Percentiles rank a stretch among this genome's conserved stretches.
Conservation (phyloP, 352 stramenopile species). For the Pythium sp. region DNA sequence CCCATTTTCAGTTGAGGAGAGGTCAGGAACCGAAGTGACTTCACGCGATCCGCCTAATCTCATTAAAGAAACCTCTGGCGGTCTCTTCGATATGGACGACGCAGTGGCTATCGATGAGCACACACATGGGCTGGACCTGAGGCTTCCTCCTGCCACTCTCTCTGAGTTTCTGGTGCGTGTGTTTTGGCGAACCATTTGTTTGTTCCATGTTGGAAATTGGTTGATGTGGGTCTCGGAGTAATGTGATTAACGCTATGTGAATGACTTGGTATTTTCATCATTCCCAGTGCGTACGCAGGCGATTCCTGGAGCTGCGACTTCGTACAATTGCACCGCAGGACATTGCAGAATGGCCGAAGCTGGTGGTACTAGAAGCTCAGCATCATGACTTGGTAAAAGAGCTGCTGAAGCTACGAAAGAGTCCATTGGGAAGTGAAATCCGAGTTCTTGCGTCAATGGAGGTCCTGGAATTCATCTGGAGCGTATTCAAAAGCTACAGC, state of each 20-base stretch:
- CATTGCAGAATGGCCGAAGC: not conserved
- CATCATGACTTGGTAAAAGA: not conserved
- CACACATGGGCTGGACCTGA: slow-evolving; percentile 5
- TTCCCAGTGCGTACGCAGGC: slow-evolving; percentile 1
- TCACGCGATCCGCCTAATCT: not conserved
- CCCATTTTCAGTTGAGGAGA: not conserved
- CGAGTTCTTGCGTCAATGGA: not conserved
- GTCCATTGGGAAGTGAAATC: not conserved
- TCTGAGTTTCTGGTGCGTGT: slow-evolving; percentile 13
- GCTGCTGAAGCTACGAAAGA: not conserved
- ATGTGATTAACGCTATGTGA: no score
- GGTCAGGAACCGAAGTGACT: no score
- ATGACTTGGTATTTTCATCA: no score
- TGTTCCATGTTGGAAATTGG: not conserved
- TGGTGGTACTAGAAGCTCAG: no score
- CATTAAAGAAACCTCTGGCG: not conserved
- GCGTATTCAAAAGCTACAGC: slow-evolving; percentile 1
- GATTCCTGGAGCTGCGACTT: not conserved
- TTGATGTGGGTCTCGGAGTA: no score
- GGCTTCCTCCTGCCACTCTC: slow-evolving; percentile 5
- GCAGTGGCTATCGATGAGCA: not conserved
- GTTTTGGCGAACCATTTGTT: not conserved
- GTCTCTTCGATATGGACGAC: not conserved
- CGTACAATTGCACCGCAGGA: not conserved
- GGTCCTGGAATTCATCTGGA: not conserved